phyloP scores from a whole-genome alignment of 2,329 filamentous ascomycete species.

The Fusarium newnesense region DNA sequence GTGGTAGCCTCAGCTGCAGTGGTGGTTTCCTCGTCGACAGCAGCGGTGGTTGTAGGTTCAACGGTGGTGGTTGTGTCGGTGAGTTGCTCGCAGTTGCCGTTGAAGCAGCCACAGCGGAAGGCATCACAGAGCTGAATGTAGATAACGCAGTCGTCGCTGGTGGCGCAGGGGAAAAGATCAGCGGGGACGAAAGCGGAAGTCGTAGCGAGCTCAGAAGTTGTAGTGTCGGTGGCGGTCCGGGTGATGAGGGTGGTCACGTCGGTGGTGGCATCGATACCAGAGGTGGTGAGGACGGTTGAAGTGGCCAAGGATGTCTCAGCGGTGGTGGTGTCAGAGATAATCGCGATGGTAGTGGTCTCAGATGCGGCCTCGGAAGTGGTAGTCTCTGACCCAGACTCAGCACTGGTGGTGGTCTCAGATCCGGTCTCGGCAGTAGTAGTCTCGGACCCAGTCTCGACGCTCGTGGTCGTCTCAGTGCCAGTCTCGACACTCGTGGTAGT shows the following conservation, averaged over 20 bases:
- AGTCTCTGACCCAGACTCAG: not conserved
- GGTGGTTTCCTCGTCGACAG: not conserved
- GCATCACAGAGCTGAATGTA: not conserved
- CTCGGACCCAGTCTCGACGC: not conserved
- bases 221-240: not conserved
- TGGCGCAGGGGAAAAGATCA: not conserved
- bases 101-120: slow-evolving; percentile 4
- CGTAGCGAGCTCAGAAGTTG: not conserved
- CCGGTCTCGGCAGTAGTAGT: not conserved
- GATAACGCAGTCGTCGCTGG: not conserved
- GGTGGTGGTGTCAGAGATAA: not conserved
- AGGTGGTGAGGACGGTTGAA: not conserved
- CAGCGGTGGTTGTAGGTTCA: not conserved
- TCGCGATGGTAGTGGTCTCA: not conserved
- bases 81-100: not conserved
- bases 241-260: slow-evolving; percentile 3
- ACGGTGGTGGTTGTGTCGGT: not conserved
- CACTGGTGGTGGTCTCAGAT: not conserved
- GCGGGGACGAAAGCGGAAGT: not conserved
- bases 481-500: not conserved
- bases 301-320: not conserved
- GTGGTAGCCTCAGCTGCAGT: not conserved
- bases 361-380: not conserved
- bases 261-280: not conserved
- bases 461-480: not conserved